A percentile compares a stretch with the other conserved stretches of the same genome.
These are phyloP conservation scores for Thelonectria olida DNA, from an alignment of 2,329 filamentous ascomycete genomes.

Conservation along the genomic window DNA sequence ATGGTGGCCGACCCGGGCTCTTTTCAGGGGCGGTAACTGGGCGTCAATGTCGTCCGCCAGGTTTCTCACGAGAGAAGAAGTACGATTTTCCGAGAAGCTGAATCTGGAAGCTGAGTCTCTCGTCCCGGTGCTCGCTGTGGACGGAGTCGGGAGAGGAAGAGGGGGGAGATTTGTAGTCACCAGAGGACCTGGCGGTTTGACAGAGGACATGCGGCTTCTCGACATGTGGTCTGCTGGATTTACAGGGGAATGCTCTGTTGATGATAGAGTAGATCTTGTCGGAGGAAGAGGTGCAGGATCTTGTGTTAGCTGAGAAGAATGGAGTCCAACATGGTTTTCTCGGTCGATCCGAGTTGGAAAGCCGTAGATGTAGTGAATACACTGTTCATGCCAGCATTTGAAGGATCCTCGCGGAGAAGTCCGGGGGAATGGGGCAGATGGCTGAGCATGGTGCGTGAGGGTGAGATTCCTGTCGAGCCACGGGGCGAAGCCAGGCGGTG, in stretches of 20 bases:
- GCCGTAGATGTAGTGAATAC: slow-evolving; percentile 67
- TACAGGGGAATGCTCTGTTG: slow-evolving; percentile 21
- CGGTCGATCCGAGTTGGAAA: slow-evolving; percentile 61
- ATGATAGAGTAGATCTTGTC: slow-evolving; percentile 21
- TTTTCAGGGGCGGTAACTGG: slow-evolving; percentile 63
- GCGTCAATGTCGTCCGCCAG: slow-evolving; percentile 61
- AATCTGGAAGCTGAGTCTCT: slow-evolving; percentile 42
- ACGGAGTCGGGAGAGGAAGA: slow-evolving; percentile 42
- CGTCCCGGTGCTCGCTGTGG: slow-evolving; percentile 33
- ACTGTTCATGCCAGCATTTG: slow-evolving; percentile 65
- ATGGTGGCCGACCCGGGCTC: slow-evolving; percentile 60
- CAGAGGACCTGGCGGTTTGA: slow-evolving; percentile 49
- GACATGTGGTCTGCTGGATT: slow-evolving; percentile 33
- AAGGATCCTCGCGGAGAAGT: slow-evolving; percentile 44
- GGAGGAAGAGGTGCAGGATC: slow-evolving; percentile 55
- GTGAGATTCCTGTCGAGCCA: slow-evolving; percentile 64
- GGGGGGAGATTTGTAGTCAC: slow-evolving; percentile 42
- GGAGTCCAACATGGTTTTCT: slow-evolving; percentile 60
- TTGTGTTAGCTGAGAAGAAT: slow-evolving; percentile 51
- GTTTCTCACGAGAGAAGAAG: slow-evolving; percentile 46
- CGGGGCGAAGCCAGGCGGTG: slow-evolving; percentile 57
- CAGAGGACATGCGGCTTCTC: slow-evolving; percentile 42
- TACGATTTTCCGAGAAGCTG: slow-evolving; percentile 52
- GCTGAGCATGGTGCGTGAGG: slow-evolving; percentile 58
- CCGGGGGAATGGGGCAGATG: slow-evolving; percentile 45